A percentile compares a stretch with the other conserved stretches of the same genome.
Conservation (phyloP, 495 filamentous ascomycete species). For the Amphirosellinia nigrospora region DNA sequence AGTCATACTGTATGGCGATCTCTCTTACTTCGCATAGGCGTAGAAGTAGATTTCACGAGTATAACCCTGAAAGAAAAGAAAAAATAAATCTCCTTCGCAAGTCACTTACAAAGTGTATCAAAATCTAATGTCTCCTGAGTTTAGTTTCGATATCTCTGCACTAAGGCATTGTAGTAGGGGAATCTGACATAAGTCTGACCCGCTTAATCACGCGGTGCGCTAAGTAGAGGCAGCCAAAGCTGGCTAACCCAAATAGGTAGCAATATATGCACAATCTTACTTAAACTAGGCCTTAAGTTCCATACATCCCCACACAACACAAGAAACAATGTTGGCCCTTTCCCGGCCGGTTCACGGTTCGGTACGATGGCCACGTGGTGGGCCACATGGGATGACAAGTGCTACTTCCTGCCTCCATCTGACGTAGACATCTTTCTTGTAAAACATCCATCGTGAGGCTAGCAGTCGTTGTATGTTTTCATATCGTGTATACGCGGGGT, state of each 20-base stretch:
- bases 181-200: neutral
- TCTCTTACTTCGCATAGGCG: neutral
- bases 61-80: neutral
- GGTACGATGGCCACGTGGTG: neutral
- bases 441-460: neutral
- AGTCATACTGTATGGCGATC: neutral
- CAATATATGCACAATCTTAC: too few species aligned
- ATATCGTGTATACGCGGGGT: neutral
- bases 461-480: too few species aligned
- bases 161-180: neutral
- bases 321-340: neutral
- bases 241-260: neutral
- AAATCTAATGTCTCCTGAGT: neutral
- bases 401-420: neutral
- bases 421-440: neutral
- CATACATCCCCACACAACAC: too few species aligned
- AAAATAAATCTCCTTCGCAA: neutral
- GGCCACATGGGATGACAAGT: neutral
- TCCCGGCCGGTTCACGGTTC: neutral
- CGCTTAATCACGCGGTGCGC: neutral
- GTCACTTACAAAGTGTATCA: neutral
- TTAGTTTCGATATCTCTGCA: neutral
- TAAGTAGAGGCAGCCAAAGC: neutral
- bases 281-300: too few species aligned
- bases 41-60: neutral